phyloP scores from a whole-genome alignment of 352 stramenopile genomes.

The Globisporangium takayamanum region DNA sequence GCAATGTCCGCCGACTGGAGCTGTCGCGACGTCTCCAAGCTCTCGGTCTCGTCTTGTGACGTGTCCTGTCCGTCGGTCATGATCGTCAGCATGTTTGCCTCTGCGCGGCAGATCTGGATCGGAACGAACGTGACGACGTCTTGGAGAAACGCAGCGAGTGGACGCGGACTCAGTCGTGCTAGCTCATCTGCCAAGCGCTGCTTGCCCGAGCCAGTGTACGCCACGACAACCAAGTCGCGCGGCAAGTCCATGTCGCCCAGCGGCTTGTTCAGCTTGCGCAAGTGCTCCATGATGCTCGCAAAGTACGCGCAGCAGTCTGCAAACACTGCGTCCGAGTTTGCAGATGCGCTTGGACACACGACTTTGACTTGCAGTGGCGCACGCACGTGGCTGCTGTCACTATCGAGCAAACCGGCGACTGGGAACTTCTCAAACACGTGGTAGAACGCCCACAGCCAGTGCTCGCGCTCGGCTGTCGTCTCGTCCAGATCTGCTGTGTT shows the following conservation, averaged over 20 bases:
- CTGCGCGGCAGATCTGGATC: constrained; percentile 64
- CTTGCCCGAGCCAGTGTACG: not conserved
- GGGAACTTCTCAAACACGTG: constrained; percentile 59
- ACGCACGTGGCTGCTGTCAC: not conserved
- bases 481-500: constrained; percentile 9
- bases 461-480: constrained; percentile 11
- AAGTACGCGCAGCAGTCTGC: constrained; percentile 18
- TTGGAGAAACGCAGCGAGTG: constrained; percentile 25
- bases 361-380: constrained; percentile 21
- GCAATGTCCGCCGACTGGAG: constrained; percentile 35
- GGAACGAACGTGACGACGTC: constrained; percentile 60
- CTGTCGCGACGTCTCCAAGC: constrained; percentile 15
- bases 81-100: constrained; percentile 49
- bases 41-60: constrained; percentile 16
- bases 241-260: constrained; percentile 30
- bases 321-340: constrained; percentile 4
- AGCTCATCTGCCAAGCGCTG: constrained; percentile 8
- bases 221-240: constrained; percentile 2
- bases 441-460: constrained; percentile 29
- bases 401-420: constrained; percentile 17
- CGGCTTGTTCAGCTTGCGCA: constrained; percentile 54
- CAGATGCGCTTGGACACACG: constrained; percentile 6
- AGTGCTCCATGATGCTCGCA: constrained; percentile 33
- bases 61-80: constrained; percentile 38
- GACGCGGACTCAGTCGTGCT: constrained; percentile 10